Conservation (phyloP, 176 grass and related monocot species). For the Neostapfia colusana region DNA sequence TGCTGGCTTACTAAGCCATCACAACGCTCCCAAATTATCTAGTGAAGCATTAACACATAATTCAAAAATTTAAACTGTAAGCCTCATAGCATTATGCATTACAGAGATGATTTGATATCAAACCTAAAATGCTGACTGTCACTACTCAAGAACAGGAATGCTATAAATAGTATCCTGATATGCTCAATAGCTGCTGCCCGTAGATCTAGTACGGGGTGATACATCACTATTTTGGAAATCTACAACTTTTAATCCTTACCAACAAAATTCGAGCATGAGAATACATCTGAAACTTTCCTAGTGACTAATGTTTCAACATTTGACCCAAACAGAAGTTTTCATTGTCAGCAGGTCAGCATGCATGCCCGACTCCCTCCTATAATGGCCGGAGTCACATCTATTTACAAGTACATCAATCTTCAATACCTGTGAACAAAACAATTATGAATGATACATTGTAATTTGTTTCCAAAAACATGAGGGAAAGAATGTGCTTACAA, state of each 20-base stretch:
- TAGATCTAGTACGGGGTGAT: background rate
- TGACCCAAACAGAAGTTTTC: background rate
- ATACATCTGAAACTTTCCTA: slow-evolving; percentile 16
- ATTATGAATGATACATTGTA: slow-evolving; percentile 11
- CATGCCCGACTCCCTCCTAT: slow-evolving; percentile 22
- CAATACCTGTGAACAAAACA: slow-evolving; percentile 22
- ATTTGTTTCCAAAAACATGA: background rate
- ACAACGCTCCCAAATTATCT: no score
- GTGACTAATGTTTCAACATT: background rate
- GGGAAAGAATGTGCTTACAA: slow-evolving; percentile 17
- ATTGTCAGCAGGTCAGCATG: slow-evolving; percentile 26
- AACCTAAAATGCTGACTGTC: background rate
- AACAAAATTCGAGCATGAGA: background rate
- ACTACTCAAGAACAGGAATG: background rate
- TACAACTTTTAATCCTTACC: background rate
- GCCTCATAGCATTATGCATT: background rate
- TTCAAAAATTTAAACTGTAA: background rate
- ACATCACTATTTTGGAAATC: background rate
- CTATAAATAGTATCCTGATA: background rate
- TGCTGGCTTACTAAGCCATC: no score
- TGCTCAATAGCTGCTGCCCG: background rate
- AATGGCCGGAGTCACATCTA: background rate
- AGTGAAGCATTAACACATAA: background rate
- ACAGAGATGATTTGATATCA: background rate
- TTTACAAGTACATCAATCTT: slow-evolving; percentile 10